These are phyloP conservation scores for Aspergillus texensis DNA, from an alignment of 2,329 filamentous ascomycete genomes.

Conservation along the genomic window DNA sequence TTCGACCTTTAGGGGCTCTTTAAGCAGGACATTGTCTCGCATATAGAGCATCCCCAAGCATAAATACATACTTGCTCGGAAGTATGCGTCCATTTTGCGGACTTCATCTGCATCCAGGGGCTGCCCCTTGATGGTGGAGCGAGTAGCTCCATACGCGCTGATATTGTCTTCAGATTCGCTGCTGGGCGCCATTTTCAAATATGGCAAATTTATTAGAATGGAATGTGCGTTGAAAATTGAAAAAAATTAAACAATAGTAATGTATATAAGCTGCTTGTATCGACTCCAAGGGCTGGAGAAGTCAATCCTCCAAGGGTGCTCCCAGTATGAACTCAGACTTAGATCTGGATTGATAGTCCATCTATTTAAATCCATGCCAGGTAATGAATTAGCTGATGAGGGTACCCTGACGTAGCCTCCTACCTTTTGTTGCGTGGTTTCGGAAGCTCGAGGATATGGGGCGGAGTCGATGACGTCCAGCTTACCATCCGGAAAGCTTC, in stretches of 20 bases:
- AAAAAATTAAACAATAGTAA: neutral
- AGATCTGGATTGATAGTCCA: neutral
- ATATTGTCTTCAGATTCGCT: constrained; percentile 47
- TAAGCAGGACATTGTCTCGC: constrained; percentile 71
- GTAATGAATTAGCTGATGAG: neutral
- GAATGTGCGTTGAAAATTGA: too few relatives aligned
- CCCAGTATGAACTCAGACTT: neutral
- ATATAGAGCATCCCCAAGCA: constrained; percentile 81
- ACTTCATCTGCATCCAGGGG: constrained; percentile 69
- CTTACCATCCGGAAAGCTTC: neutral
- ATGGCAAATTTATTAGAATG: too few relatives aligned
- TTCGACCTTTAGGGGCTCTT: constrained; percentile 67
- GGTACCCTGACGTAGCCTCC: neutral
- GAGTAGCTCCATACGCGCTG: constrained; percentile 65
- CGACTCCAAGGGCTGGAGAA: neutral
- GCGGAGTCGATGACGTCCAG: neutral
- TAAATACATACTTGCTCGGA: constrained; percentile 73
- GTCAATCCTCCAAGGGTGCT: neutral
- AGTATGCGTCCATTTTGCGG: constrained; percentile 70
- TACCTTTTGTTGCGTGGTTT: neutral
- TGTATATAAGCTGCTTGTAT: neutral
- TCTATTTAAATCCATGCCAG: neutral
- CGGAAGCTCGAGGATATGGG: neutral
- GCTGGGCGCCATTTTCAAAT: neutral
- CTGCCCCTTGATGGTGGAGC: constrained; percentile 64